phyloP scores from a whole-genome alignment of 2,329 filamentous ascomycete species.

The Thelonectria discophora region DNA sequence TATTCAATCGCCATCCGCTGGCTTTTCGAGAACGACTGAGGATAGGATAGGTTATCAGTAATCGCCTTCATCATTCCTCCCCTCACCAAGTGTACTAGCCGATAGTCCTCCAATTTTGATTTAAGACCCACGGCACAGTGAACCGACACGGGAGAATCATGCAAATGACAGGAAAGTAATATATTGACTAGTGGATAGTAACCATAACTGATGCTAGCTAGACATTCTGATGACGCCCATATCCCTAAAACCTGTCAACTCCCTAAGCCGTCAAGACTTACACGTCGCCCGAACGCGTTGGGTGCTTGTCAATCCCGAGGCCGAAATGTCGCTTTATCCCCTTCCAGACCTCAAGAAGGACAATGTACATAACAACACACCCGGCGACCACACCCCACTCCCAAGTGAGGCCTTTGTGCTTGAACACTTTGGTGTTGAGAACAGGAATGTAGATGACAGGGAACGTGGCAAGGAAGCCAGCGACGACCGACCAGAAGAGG shows the following conservation, averaged over 20 bases:
- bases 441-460: conserved; percentile 74
- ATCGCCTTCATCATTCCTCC: no score
- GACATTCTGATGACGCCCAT: conserved; percentile 40
- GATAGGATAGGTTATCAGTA: no score
- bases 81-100: no score
- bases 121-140: no score
- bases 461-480: conserved; percentile 67
- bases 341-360: conserved; percentile 75
- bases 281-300: conserved; percentile 31
- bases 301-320: conserved; percentile 46
- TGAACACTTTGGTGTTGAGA: conserved; percentile 73
- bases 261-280: conserved; percentile 24
- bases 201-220: conserved; percentile 38
- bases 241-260: conserved; percentile 45
- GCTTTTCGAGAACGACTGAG: no score
- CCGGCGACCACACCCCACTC: conserved; percentile 76
- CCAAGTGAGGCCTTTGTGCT: conserved; percentile 74
- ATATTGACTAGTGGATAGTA: conserved; percentile 44
- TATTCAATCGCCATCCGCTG: no score
- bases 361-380: conserved; percentile 67
- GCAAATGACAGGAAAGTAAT: conserved; percentile 43
- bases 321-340: conserved; percentile 65
- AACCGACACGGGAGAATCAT: no score
- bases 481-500: conserved; percentile 70
- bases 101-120: no score